Evolutionary conservation across 495 filamentous ascomycete genomes (phyloP).

Genomic region (Aspergillus bertholletiae): DNA sequence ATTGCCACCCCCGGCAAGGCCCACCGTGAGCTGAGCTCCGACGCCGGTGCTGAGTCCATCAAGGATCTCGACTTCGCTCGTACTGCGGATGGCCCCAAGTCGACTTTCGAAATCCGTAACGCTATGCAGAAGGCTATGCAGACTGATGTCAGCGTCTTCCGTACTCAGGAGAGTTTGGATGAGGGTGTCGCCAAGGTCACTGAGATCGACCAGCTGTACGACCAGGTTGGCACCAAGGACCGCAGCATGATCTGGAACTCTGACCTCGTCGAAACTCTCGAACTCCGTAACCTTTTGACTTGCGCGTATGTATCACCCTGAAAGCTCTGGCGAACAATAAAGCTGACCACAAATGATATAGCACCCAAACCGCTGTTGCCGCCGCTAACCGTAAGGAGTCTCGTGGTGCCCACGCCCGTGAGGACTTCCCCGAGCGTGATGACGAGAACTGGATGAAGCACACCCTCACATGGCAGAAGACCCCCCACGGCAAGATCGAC

Average conservation of each 20-base stretch:
- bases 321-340: background rate
- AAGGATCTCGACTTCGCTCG: slow-evolving; percentile 81
- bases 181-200: slow-evolving; percentile 79
- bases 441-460: slow-evolving; percentile 99
- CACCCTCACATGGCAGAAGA: slow-evolving; percentile 89
- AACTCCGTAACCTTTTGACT: slow-evolving; percentile 88
- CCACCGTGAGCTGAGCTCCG: slow-evolving; percentile 70
- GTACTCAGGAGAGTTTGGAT: slow-evolving; percentile 84
- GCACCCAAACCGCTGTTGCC: slow-evolving; percentile 79
- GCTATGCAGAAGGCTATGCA: slow-evolving; percentile 99
- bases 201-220: slow-evolving; percentile 75
- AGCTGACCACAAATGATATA: slow-evolving; percentile 16
- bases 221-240: slow-evolving; percentile 88
- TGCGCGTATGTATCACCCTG: slow-evolving; percentile 67
- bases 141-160: slow-evolving; percentile 94
- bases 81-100: slow-evolving; percentile 78
- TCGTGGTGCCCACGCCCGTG: slow-evolving; percentile 89
- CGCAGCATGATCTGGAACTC: slow-evolving; percentile 99
- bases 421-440: slow-evolving; percentile 92
- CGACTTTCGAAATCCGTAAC: slow-evolving; percentile 77
- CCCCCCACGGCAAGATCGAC: slow-evolving; percentile 74
- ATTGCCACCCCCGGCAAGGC: slow-evolving; percentile 76
- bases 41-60: slow-evolving; percentile 84
- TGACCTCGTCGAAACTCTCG: slow-evolving; percentile 91
- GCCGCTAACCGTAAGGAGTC: slow-evolving; percentile 92